A percentile compares a stretch with the other conserved stretches of the same genome.
Conservation (phyloP, 306 rosid species). For the Arachis hypogaea region DNA sequence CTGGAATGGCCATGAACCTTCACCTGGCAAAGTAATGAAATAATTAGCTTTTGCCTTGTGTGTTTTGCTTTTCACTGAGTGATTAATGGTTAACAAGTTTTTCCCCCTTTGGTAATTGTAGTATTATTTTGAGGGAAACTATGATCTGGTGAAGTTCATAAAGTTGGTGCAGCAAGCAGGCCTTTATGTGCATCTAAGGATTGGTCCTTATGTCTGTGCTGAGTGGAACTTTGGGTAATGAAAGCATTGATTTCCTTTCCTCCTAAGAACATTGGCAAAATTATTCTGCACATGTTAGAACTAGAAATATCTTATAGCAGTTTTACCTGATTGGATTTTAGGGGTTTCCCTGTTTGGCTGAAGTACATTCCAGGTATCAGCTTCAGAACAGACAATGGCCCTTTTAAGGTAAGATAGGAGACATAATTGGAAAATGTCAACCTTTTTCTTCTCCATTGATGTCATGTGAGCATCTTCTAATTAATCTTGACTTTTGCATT, state of each 20-base stretch:
- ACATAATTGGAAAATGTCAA: slow-evolving; percentile 11
- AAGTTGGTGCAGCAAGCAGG: slow-evolving; percentile 95
- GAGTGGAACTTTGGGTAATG: slow-evolving; percentile 99
- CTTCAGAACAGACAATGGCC: slow-evolving; percentile 89
- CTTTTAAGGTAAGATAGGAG: slow-evolving; percentile 74
- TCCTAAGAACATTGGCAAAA: slow-evolving; percentile 7
- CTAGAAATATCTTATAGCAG: slow-evolving; percentile 23
- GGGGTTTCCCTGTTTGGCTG: slow-evolving; percentile 98
- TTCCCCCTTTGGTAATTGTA: slow-evolving; percentile 30
- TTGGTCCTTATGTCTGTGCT: slow-evolving; percentile 99
- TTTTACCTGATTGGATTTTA: slow-evolving; percentile 43
- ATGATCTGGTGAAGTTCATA: slow-evolving; percentile 89
- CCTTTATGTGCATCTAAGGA: slow-evolving; percentile 86
- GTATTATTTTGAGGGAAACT: slow-evolving; percentile 94
- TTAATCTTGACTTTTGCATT: slow-evolving; percentile 39
- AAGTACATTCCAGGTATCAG: slow-evolving; percentile 95
- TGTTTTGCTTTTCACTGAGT: slow-evolving; percentile 33
- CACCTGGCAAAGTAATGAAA: slow-evolving; percentile 74
- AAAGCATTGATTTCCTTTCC: slow-evolving; percentile 25
- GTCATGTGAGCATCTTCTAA: slow-evolving; percentile 15
- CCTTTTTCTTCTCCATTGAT: slow-evolving; percentile 22
- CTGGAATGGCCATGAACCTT: slow-evolving; percentile 99
- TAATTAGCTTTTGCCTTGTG: slow-evolving; percentile 4
- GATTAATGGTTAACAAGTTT: slow-evolving; percentile 3
- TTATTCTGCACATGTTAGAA: slow-evolving; percentile 27